Evolutionary conservation across 352 stramenopile genomes (phyloP), one percentile per base, ranked within the genome.

Genomic region (Globisporangium cylindrosporum): DNA sequence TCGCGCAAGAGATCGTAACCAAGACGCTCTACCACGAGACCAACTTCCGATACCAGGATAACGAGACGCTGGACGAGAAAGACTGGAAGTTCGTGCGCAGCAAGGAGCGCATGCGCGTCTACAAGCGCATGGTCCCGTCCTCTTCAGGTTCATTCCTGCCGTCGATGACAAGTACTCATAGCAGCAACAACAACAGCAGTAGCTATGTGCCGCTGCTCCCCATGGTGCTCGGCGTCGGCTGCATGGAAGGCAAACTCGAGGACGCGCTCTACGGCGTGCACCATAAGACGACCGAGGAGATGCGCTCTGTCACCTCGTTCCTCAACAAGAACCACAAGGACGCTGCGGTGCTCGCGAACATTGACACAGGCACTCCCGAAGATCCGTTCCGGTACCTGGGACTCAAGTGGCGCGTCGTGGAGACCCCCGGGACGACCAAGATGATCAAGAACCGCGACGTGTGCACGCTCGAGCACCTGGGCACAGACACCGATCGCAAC

Each of bases 251-350:
- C 34, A 51, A 63, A 12, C 65, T 90, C 20, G 76, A 86, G 41
- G 77, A 90, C 64, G 61, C 73, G 25, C 69, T 88, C 4, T 88
- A 87, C 53, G 79, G 79, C 3, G 51, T 87, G 29, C 74, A 86
- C 64, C 61, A 77, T 55, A 86, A 82, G 63, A 88, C 62, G 8
- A 79, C 76, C 0, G 64, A 78, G 3, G 80, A 86, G 60, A 88
- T 88, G 77, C 75, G 79, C 0, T 63, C 73, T n/a, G 77, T 70
- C 0, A 68, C 75, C n/a, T 62, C 70, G 0, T 79, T 74, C 56
- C 62, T 79, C 34, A 80, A 74, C 66, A 86, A 86, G 53, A 54
- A 70, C 29, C 54, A 70, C 29, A 24, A 83, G 1, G 79, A 90
- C 59, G 76, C 76, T 1, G 75, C 78, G 0, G 59, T 90, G 29